These are phyloP conservation scores for Debaryomycetaceae sp. DNA, from an alignment of 1,139 yeast genomes.

Conservation along the genomic window DNA sequence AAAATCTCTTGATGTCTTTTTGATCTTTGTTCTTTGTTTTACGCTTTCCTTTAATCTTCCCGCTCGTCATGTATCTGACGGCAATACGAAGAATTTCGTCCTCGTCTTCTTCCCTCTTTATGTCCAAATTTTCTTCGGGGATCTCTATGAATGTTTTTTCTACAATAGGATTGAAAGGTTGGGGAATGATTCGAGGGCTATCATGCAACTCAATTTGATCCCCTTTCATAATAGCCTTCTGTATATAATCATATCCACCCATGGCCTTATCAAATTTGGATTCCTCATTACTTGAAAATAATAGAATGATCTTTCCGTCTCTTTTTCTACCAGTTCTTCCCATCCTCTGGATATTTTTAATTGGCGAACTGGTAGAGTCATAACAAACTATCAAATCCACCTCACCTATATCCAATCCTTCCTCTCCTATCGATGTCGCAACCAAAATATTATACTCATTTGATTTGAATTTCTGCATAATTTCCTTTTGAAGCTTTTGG, in stretches of 20 bases:
- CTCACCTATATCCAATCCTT: conserved; percentile 97
- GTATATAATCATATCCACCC: conserved; percentile 80
- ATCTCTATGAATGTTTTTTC: conserved; percentile 56
- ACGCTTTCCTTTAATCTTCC: conserved; percentile 23
- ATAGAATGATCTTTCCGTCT: conserved; percentile 76
- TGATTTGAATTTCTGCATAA: conserved; percentile 66
- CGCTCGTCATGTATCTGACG: conserved; percentile 41
- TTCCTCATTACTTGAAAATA: conserved; percentile 78
- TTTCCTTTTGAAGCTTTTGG: conserved; percentile 68
- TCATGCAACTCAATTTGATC: conserved; percentile 38
- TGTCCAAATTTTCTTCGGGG: conserved; percentile 64
- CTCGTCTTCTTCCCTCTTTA: conserved; percentile 51
- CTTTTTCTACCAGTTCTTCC: conserved; percentile 97
- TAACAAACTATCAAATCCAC: conserved; percentile 91
- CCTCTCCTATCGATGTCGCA: conserved; percentile 98
- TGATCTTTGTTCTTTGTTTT: conserved; percentile 12
- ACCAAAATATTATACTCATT: conserved; percentile 78
- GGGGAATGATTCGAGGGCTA: conserved; percentile 68
- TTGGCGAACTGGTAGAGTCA: conserved; percentile 92
- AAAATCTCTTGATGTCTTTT: conserved; percentile 39
- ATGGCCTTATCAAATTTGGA: conserved; percentile 78
- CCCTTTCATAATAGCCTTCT: conserved; percentile 51
- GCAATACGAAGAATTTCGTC: conserved; percentile 71
- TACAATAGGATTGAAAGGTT: conserved; percentile 48
- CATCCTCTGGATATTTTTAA: conserved; percentile 91